These are phyloP conservation scores for Calcarisporium arbuscula DNA, from an alignment of 2,329 filamentous ascomycete genomes.

Conservation along the genomic window DNA sequence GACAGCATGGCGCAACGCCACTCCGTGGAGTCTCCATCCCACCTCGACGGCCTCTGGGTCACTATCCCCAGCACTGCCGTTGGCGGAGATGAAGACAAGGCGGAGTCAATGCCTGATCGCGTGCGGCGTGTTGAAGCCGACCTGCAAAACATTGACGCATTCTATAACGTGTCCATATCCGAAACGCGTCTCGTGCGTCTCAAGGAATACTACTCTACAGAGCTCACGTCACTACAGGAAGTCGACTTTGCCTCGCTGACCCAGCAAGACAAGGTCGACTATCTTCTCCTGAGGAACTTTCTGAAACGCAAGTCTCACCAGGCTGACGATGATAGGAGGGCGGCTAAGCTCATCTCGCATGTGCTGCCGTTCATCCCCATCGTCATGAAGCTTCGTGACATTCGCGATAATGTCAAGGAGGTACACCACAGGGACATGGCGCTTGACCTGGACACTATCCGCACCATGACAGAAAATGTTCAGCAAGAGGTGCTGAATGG, in stretches of 20 bases:
- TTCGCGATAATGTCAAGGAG: constrained; percentile 36
- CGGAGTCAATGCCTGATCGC: constrained; percentile 32
- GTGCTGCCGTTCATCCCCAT: constrained; percentile 38
- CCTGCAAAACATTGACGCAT: constrained; percentile 37
- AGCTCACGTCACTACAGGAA: constrained; percentile 26
- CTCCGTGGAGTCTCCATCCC: background rate
- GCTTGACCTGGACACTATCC: constrained; percentile 29
- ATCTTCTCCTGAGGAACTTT: constrained; percentile 42
- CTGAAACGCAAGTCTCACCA: constrained; percentile 28
- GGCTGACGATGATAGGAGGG: constrained; percentile 31
- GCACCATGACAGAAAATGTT: constrained; percentile 24
- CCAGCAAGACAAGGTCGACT: constrained; percentile 43
- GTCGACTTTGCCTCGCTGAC: constrained; percentile 20
- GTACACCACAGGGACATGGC: constrained; percentile 38
- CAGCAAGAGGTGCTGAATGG: constrained; percentile 26
- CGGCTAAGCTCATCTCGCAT: constrained; percentile 27
- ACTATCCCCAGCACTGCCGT: constrained; percentile 6
- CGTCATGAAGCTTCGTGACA: constrained; percentile 40
- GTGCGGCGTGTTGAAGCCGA: constrained; percentile 39
- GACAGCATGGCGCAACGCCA: too few relatives aligned
- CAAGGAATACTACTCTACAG: constrained; percentile 31
- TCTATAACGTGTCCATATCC: constrained; percentile 44
- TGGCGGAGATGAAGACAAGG: too few relatives aligned
- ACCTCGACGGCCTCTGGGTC: constrained; percentile 15
- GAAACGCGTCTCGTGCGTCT: constrained; percentile 31